Evolutionary conservation across 352 stramenopile species (phyloP).

Genomic region (Pythium monospermum): DNA sequence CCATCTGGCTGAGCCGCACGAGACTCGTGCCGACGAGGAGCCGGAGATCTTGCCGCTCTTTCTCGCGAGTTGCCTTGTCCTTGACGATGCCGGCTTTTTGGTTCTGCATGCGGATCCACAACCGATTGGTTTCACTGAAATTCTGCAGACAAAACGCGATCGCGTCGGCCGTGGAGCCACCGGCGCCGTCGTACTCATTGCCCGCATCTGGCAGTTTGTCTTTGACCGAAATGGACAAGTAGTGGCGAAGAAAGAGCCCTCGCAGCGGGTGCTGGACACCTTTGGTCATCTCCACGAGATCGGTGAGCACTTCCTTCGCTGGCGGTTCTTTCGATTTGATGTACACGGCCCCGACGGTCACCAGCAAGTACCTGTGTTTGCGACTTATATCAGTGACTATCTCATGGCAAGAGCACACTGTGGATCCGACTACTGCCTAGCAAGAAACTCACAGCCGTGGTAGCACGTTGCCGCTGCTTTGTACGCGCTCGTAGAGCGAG

Average conservation of each 20-base stretch:
- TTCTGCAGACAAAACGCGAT: constrained; percentile 97
- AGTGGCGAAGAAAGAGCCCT: constrained; percentile 98
- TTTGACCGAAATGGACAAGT: constrained; percentile 89
- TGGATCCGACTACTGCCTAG: no score
- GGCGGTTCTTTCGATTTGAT: constrained; percentile 83
- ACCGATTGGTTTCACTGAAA: constrained; percentile 96
- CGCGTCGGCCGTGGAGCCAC: constrained; percentile 80
- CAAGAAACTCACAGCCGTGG: constrained; percentile 73
- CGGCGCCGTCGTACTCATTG: constrained; percentile 63
- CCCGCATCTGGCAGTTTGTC: constrained; percentile 93
- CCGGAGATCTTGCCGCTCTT: constrained; percentile 92
- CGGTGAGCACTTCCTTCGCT: constrained; percentile 91
- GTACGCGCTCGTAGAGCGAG: constrained; percentile 93
- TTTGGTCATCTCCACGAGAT: constrained; percentile 98
- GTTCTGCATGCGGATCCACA: constrained; percentile 99
- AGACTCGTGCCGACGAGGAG: constrained; percentile 97
- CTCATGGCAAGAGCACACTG: no score
- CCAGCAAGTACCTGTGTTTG: constrained; percentile 93
- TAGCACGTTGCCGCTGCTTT: constrained; percentile 95
- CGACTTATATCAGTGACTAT: no score
- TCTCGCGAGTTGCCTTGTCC: constrained; percentile 72
- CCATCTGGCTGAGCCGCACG: constrained; percentile 94
- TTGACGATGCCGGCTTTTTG: constrained; percentile 64
- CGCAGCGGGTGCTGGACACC: constrained; percentile 98
- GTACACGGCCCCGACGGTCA: constrained; percentile 95